Evolutionary conservation across 352 stramenopile species (phyloP), one percentile per base, ranked within the genome.

Genomic region (Phytophthora multivora): DNA sequence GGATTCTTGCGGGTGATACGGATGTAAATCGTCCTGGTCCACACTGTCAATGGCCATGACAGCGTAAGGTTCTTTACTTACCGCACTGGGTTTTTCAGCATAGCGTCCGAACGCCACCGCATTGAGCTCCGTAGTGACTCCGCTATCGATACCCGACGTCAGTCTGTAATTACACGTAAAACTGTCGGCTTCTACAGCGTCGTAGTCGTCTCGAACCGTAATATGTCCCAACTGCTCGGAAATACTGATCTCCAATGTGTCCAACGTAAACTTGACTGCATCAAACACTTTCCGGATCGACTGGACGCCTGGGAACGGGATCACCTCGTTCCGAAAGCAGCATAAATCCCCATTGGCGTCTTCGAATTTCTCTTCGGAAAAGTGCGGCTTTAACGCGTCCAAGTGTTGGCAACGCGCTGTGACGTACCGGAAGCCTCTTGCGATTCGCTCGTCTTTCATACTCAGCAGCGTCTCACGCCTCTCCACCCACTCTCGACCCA

Each of bases 181-280:
- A n/a, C 28, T 51, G n/a, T 41, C 42, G 4, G 54, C n/a, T 39
- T 66, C 50, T 10, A 55, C 56, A 1, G 23, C 25, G 26, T 65
- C 57, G 16, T 65, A 65, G 31, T 65, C 56, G 18, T 65, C 56
- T 52, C 56, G 38, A 1, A 65, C 23, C 4, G 57, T 78, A 9
- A 78, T 68, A 16, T 77, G 62, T 1, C 59, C 60, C 13, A 77
- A 59, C 7, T 51, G 47, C 56, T 78, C 70, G 3, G 70, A 78
- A 9, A 78, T 67, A 21, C 40, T 56, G 48, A 78, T 78, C 51
- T 78, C 70, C 21, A 75, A 51, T 23, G 57, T 75, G 33, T 64
- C 45, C 15, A 75, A 9, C 18, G 49, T 67, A 59, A 68, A 73
- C 25, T 59, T 59, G 36, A 75, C 36, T n/a, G 69, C 69, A 31